Evolutionary conservation across 192 early-diverging fungal genomes (phyloP).

Genomic region (Backusella parvicylindrica): DNA sequence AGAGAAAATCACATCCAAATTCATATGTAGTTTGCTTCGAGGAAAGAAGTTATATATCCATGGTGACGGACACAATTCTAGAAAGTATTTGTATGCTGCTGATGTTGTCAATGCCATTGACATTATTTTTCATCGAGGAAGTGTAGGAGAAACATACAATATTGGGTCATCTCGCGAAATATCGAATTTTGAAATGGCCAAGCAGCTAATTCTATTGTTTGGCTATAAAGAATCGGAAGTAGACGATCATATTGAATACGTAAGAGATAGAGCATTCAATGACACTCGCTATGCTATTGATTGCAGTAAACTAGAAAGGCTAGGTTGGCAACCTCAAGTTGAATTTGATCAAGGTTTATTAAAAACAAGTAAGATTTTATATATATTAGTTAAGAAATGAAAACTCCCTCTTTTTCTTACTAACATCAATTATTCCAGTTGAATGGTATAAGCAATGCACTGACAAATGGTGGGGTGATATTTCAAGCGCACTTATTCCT

Average conservation of each 20-base stretch:
- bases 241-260: constrained; percentile 56
- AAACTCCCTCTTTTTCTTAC: neutral
- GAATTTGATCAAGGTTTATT: constrained; percentile 60
- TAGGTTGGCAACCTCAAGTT: constrained; percentile 68
- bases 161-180: constrained; percentile 70
- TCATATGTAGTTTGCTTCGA: constrained; percentile 62
- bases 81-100: constrained; percentile 71
- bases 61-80: constrained; percentile 69
- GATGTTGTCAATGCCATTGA: constrained; percentile 73
- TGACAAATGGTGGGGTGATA: constrained; percentile 59
- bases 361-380: constrained; percentile 56
- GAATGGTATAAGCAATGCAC: constrained; percentile 53
- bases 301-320: constrained; percentile 52
- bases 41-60: constrained; percentile 63
- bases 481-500: constrained; percentile 53
- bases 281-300: constrained; percentile 78
- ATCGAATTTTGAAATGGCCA: constrained; percentile 64
- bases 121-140: constrained; percentile 63
- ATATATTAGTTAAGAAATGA: neutral
- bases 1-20: constrained; percentile 84
- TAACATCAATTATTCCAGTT: constrained; percentile 30
- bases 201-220: constrained; percentile 52
- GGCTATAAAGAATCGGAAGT: constrained; percentile 36
- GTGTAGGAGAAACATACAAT: constrained; percentile 75
- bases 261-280: constrained; percentile 76